phyloP scores from a whole-genome alignment of 1,284 basidiomycete species.

The Ceratobasidium papillatum region DNA sequence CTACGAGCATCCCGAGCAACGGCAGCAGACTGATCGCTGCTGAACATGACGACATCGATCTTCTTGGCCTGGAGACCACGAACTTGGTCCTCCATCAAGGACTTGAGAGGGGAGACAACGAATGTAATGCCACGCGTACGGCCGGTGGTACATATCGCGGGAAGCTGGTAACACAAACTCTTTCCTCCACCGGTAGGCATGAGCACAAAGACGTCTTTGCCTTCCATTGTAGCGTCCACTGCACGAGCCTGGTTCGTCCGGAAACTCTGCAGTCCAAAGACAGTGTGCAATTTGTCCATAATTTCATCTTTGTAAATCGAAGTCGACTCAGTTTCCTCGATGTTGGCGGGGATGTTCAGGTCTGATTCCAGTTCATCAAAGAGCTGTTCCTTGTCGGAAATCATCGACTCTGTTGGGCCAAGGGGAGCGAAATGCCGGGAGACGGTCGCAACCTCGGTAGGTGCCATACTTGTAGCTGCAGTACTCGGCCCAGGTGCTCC shows the following conservation, averaged over 20 bases:
- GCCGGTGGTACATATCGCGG: slow-evolving; percentile 81
- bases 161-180: slow-evolving; percentile 71
- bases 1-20: slow-evolving; percentile 56
- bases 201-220: slow-evolving; percentile 90
- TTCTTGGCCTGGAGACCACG: slow-evolving; percentile 69
- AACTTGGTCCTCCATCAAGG: slow-evolving; percentile 93
- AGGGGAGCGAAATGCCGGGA: slow-evolving; percentile 33
- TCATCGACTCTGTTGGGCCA: slow-evolving; percentile 19
- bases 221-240: slow-evolving; percentile 81
- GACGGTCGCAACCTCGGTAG: slow-evolving; percentile 4
- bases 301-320: slow-evolving; percentile 58
- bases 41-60: slow-evolving; percentile 79
- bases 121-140: slow-evolving; percentile 84
- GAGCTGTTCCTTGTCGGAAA: neutral
- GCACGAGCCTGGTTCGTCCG: slow-evolving; percentile 83
- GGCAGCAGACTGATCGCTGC: slow-evolving; percentile 65
- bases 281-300: slow-evolving; percentile 64
- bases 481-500: neutral
- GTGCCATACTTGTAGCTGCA: neutral
- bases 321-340: slow-evolving; percentile 12
- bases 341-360: slow-evolving; percentile 23
- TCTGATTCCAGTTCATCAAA: slow-evolving; percentile 26
- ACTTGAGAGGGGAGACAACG: slow-evolving; percentile 89
- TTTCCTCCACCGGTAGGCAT: slow-evolving; percentile 91
- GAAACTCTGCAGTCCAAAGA: slow-evolving; percentile 78